A percentile compares a stretch with the other conserved stretches of the same genome.
phyloP scores from a whole-genome alignment of 257 asterid genomes.

The Solanum pinnatisectum region DNA sequence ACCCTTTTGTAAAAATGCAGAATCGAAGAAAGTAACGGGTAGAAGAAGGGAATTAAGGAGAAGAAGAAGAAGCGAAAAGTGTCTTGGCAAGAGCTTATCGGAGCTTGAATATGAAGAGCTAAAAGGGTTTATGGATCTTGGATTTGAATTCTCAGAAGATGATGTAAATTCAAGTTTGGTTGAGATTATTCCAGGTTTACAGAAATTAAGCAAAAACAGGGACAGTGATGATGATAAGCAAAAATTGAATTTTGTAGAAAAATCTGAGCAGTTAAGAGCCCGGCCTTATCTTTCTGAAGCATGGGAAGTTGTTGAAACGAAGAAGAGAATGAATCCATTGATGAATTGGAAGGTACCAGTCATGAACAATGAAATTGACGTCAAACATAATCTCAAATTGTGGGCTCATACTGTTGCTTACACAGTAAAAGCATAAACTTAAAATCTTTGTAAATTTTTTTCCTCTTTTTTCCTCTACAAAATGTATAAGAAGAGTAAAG shows the following conservation, averaged over 20 bases:
- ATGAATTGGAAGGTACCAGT: constrained; percentile 33
- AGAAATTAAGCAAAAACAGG: constrained; percentile 9
- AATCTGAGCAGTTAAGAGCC: background rate
- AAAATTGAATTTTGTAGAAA: background rate
- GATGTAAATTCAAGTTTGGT: constrained; percentile 23
- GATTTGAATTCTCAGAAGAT: constrained; percentile 44
- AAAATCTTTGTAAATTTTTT: background rate
- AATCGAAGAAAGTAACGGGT: background rate
- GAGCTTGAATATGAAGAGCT: constrained; percentile 51
- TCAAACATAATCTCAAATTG: constrained; percentile 37
- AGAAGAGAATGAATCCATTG: constrained; percentile 1
- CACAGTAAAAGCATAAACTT: background rate
- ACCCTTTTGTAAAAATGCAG: background rate
- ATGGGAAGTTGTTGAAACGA: constrained; percentile 23
- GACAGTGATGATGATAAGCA: background rate
- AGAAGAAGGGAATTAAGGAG: background rate
- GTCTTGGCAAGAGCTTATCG: constrained; percentile 32
- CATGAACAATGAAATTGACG: constrained; percentile 17
- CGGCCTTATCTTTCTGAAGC: constrained; percentile 57
- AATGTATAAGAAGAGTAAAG: background rate
- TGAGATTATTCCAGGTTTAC: constrained; percentile 48
- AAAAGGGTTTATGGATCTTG: constrained; percentile 56
- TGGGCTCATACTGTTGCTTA: constrained; percentile 78
- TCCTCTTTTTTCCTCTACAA: background rate
- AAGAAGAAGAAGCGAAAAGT: background rate